Conservation (phyloP, 2,329 filamentous ascomycete genomes). For the Hypoxylon sp. region DNA sequence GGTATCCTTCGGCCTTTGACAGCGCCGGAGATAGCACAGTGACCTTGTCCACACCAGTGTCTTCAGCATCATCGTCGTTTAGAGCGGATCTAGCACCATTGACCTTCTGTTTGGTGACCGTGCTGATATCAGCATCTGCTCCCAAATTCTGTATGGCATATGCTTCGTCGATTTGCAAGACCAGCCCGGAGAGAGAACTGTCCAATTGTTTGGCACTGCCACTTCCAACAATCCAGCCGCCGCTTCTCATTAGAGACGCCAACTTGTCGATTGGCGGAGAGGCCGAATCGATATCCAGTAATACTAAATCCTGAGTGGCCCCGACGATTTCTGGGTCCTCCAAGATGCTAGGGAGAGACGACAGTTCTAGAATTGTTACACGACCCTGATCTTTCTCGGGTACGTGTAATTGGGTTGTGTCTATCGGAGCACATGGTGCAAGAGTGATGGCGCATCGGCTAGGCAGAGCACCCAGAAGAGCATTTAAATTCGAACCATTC, state of each 20-base stretch:
- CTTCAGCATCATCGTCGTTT: not conserved
- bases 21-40: not conserved
- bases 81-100: not conserved
- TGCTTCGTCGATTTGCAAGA: not conserved
- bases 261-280: not conserved
- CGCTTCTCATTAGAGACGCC: not conserved
- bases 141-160: not conserved
- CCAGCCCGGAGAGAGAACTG: not conserved
- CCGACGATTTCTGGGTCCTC: not conserved
- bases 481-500: not conserved
- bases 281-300: not conserved
- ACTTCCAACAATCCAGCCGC: not conserved
- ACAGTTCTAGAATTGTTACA: not conserved
- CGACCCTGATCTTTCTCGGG: not conserved
- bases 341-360: not conserved
- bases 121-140: not conserved
- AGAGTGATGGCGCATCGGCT: slow-evolving; percentile 7
- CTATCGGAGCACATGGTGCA: slow-evolving; percentile 5
- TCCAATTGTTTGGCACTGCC: not conserved
- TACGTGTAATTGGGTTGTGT: not conserved
- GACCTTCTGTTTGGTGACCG: not conserved
- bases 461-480: slow-evolving; percentile 1
- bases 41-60: not conserved
- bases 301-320: not conserved
- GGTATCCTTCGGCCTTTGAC: not conserved